phyloP scores from a whole-genome alignment of 192 early-diverging fungal genomes.

The Podila epicladia region DNA sequence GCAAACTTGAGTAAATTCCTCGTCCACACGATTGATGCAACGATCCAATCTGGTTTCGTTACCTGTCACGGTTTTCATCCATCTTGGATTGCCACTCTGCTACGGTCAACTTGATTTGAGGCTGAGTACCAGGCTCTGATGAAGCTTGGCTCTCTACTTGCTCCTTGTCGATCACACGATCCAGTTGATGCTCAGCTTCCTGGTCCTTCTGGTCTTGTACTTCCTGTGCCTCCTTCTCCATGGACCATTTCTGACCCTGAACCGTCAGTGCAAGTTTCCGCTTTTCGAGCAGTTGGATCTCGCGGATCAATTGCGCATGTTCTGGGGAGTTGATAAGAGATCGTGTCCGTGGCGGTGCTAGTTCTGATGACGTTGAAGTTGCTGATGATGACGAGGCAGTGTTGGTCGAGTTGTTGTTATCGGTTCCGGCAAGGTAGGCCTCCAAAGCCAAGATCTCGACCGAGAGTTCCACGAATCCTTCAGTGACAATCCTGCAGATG shows the following conservation, averaged over 20 bases:
- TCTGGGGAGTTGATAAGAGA: constrained; percentile 37
- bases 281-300: constrained; percentile 39
- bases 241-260: constrained; percentile 29
- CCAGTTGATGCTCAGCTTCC: constrained; percentile 20
- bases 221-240: constrained; percentile 30
- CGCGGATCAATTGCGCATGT: constrained; percentile 43
- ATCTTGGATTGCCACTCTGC: constrained; percentile 36
- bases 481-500: constrained; percentile 43
- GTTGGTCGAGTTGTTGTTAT: constrained; percentile 2
- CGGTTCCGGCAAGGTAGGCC: constrained; percentile 38
- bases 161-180: constrained; percentile 16
- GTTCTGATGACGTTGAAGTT: background rate
- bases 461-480: constrained; percentile 46
- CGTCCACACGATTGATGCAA: background rate
- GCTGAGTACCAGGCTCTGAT: background rate
- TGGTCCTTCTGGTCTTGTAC: constrained; percentile 22
- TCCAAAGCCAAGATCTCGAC: constrained; percentile 46
- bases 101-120: constrained; percentile 10
- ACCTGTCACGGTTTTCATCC: constrained; percentile 39
- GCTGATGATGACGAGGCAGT: background rate
- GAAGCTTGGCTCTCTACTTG: background rate
- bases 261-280: constrained; percentile 39
- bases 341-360: background rate
- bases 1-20: background rate
- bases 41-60: background rate